These are phyloP conservation scores for Elsinoe arachidis DNA, from an alignment of 2,329 filamentous ascomycete genomes.

Conservation along the genomic window DNA sequence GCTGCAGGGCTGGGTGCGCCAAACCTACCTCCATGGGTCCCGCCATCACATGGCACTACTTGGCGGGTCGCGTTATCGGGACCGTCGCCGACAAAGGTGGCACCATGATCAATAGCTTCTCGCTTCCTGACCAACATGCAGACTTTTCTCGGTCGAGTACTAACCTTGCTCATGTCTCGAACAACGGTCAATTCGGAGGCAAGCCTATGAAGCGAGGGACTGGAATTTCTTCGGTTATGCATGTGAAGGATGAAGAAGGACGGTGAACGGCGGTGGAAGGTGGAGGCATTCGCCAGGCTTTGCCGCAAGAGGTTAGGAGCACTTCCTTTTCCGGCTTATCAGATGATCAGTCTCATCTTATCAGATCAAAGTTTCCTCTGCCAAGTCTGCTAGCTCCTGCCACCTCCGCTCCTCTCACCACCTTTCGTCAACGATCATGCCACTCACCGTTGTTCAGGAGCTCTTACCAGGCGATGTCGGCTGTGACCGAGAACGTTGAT, in stretches of 20 bases:
- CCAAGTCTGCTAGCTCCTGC: not conserved
- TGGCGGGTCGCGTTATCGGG: conserved; percentile 15
- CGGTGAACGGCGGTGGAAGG: not conserved
- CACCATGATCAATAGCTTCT: not conserved
- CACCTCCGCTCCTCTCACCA: not conserved
- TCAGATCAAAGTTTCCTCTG: conserved; percentile 4
- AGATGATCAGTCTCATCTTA: not conserved
- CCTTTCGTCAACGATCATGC: not conserved
- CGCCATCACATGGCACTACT: not conserved
- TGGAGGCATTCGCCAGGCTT: not conserved
- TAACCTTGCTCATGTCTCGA: not conserved
- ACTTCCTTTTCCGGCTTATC: not conserved
- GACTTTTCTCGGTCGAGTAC: too few species aligned
- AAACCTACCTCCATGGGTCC: not conserved
- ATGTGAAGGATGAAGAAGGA: not conserved
- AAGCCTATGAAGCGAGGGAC: not conserved
- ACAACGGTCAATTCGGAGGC: too few species aligned
- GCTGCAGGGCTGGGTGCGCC: not conserved
- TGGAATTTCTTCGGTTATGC: not conserved
- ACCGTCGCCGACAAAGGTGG: conserved; percentile 13
- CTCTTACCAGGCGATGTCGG: not conserved
- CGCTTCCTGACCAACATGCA: not conserved
- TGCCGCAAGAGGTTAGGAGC: not conserved
- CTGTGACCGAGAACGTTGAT: not conserved
- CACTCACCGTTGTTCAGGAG: not conserved